Conservation (phyloP, 1,139 yeast species). For the Magnusiomyces tetraspermus region DNA sequence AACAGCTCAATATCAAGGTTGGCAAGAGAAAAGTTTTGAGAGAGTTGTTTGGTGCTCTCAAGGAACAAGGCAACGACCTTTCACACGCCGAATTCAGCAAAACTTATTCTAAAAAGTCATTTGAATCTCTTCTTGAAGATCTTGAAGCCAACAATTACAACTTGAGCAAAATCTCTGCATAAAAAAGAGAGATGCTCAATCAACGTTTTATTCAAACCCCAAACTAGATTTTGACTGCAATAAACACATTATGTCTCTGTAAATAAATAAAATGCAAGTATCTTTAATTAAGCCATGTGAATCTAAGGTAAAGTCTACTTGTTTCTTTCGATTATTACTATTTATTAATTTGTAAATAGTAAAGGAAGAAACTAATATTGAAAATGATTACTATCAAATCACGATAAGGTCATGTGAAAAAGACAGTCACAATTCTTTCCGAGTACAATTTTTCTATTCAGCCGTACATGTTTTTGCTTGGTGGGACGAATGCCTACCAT, state of each 20-base stretch:
- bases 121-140: conserved; percentile 37
- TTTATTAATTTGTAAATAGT: no score
- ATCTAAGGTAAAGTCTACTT: no score
- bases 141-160: conserved; percentile 22
- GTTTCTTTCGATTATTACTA: no score
- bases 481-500: no score
- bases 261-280: no score
- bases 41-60: conserved; percentile 44
- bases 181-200: neutral
- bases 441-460: neutral
- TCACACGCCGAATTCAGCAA: conserved; percentile 40
- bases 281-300: no score
- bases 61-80: conserved; percentile 38
- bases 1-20: conserved; percentile 43
- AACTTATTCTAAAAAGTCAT: conserved; percentile 35
- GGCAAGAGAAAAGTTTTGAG: conserved; percentile 57
- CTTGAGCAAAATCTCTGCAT: conserved; percentile 12
- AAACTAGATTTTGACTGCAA: no score
- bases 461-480: no score
- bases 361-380: no score
- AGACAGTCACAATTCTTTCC: neutral
- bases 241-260: no score
- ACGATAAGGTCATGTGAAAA: neutral
- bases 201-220: no score
- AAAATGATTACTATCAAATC: no score